Base-by-base conservation (phyloP, 208 protist species). In the Trypanosoma vivax region DNA sequence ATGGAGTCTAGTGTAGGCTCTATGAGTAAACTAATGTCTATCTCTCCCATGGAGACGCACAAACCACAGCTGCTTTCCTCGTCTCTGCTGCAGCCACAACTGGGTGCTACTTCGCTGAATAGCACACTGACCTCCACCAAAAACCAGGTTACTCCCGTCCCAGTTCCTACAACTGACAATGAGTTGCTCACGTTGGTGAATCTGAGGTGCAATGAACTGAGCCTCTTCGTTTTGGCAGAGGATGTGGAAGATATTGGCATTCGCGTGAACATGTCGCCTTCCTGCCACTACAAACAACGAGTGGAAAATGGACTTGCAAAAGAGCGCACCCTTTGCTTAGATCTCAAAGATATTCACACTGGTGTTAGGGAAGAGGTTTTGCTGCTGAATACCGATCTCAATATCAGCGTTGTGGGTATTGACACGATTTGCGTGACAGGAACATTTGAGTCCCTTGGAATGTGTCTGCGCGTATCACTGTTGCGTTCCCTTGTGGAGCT, bases 401-500 rank as follows among this genome's bases (percentile, higher is more conserved):
- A 56, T 28, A 42, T 80, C 31, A 58, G 64, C 39, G 39, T 93
- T 11, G 54, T 76, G 18, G 85, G 85, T n/a, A 72, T 79, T 4
- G 70, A 86, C 16, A 80, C 57, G 29, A 50, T 87, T n/a, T 83
- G 67, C 43, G 61, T 86, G 19, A 52, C 72, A 28, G 40, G 70
- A 34, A 47, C 72, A 5, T 13, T 90, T 11, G 73, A 71, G 40
- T 63, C 79, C 6, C 35, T 88, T 28, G 78, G 84, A 53, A 58
- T 85, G 43, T 84, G 75, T 61, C 55, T 75, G 14, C 78, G 76
- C 30, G 65, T 76, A 18, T 65, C 69, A 24, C 59, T 92, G 33
- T 48, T 89, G 43, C 79, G 78, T 29, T 83, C 74, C 31, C 48
- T 86, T 18, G 54, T 84, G 19, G 79, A 93, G 49, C 57, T 89